Evolutionary conservation across 2,329 filamentous ascomycete genomes (phyloP), one percentile per base, ranked within the genome.

Genomic region (Achaetomium macrosporum): DNA sequence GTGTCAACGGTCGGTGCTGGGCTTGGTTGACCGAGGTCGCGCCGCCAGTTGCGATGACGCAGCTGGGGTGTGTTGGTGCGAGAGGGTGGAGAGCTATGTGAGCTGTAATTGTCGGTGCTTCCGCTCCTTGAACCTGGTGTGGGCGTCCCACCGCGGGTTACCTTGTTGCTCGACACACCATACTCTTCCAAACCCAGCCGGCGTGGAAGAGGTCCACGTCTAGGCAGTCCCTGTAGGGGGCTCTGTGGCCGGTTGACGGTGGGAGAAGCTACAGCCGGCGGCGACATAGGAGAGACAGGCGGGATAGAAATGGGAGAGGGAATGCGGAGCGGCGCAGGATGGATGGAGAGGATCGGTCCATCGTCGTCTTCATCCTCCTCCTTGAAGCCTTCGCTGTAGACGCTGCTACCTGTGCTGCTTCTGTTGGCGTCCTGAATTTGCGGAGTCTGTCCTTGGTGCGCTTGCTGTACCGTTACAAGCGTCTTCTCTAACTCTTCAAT

Each of bases 401-500:
- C 31, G 55, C 61, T 63, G 58, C 62, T 64, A 40, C 47, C 53
- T 19, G 51, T 48, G 50, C 61, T 64, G 10, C 13, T 19, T 44
- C 57, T 55, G n/a, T 36, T 47, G 30, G 40, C 44, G 3, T 49
- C 47, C 3, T 49, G 47, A 0, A 33, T 19, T 11, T 51, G 48
- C 12, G 37, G 13, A 10, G 40, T 49, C 10, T 49, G 42, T 5
- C 51, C 20, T 8, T 54, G 43, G 48, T 60, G 51, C 16, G 53
- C 43, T n/a, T 57, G 52, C 54, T 67, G 65, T 8, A 64, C 64
- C 15, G 58, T 60, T 36, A 68, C 47, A 39, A 68, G 64, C 5
- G 63, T 60, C 56, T 65, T 65, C 42, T 70, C 68, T 7, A 70
- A 52, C 49, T 69, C 66, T 33, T 78, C 73, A 12, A 78, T 68